Evolutionary conservation across 169 alveolate species (phyloP).

Genomic region (Toxoplasma gondii): DNA sequence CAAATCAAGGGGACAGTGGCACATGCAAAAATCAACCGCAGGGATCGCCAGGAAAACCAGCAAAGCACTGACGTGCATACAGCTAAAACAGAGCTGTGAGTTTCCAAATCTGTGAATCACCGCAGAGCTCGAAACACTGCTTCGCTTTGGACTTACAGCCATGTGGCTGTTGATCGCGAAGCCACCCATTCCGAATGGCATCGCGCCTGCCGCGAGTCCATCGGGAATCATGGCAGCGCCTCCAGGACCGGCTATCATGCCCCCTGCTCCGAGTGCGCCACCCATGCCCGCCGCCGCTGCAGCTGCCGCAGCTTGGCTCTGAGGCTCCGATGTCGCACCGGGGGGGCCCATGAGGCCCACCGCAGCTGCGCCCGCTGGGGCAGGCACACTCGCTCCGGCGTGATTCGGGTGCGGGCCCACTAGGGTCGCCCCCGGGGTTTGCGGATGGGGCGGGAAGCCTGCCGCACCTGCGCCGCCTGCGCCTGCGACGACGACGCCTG

Average conservation of each 20-base stretch:
- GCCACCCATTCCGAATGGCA: conserved; percentile 18
- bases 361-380: not conserved
- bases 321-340: not conserved
- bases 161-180: conserved; percentile 15
- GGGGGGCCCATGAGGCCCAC: not conserved
- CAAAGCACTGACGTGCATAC: too few species aligned
- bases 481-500: not conserved
- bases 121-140: too few species aligned
- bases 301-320: not conserved
- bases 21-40: too few species aligned
- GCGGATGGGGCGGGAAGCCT: not conserved
- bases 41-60: too few species aligned
- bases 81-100: too few species aligned
- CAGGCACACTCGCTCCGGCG: not conserved
- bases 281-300: not conserved
- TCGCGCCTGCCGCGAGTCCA: not conserved
- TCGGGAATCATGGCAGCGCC: conserved; percentile 8
- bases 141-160: not conserved
- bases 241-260: conserved; percentile 1
- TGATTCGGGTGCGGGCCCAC: not conserved
- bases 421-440: not conserved
- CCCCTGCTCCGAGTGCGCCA: not conserved
- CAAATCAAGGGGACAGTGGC: too few species aligned
- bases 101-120: too few species aligned
- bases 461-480: not conserved